Base-by-base conservation (phyloP, 129 eudicot genomes). In the Kitagawia praeruptora region DNA sequence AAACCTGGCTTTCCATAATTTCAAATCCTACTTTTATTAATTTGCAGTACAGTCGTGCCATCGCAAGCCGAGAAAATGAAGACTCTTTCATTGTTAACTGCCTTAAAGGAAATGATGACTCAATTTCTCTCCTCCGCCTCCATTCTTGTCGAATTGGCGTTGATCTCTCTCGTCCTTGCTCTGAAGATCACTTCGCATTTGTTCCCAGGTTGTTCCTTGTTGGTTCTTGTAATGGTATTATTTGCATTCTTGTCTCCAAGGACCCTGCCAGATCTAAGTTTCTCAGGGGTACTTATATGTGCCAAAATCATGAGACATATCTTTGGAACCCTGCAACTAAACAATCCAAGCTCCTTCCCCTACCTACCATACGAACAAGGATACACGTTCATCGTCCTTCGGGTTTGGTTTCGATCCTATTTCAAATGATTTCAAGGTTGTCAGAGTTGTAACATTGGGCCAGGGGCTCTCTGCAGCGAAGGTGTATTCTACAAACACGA, bases 281-380 rank as follows among this genome's bases (percentile, higher is more conserved):
- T 13, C 8, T 31, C 73, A 34, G 18, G 23, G 41, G 41, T 18
- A 31, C 73, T 67, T 31, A 15, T 31, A 67, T 67, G 41, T 67
- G 37, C 73, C 73, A 67, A 28, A 67, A 34, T 14, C 39, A 67
- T 67, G 40, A 67, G 28, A 31, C 41, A 40, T 67, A 67, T 31
- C 73, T 67, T 31, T 67, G 73, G 73, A 67, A 67, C 73, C 73
- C 73, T 67, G 73, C 73, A 67, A 67, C 73, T 31, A 67, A 13
- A 31, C 41, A 67, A 12, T 67, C 73, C 39, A 67, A 67, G 42
- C 73, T 67, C 41, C 73, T 67, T 67, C 41, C 23, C 21, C 41
- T 14, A 14, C 40, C 37, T 28, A 67, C 7, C 40, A 31, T 31
- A 67, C 42, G 42, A 31, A 19, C 73, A 34, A 67, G 10, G 5